These are phyloP conservation scores for Oxytropis ochrocephala DNA, from an alignment of 306 rosid genomes.

Conservation along the genomic window DNA sequence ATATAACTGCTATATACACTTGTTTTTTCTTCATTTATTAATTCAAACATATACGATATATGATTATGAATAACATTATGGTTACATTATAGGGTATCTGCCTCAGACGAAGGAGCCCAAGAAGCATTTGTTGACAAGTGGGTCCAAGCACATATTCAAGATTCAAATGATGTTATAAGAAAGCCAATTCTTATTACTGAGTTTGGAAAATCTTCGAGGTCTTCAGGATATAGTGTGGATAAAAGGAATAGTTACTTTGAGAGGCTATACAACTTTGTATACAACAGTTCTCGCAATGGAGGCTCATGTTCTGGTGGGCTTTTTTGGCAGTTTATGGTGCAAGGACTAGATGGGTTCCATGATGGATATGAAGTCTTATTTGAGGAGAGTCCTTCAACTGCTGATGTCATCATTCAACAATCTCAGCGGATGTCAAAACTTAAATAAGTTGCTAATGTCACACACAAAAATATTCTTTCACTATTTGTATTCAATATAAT, in stretches of 20 bases:
- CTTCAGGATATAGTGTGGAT: neutral
- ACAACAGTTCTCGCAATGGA: neutral
- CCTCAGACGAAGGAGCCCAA: constrained; percentile 9
- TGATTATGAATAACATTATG: neutral
- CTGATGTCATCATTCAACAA: constrained; percentile 18
- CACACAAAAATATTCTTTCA: neutral
- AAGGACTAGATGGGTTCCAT: neutral
- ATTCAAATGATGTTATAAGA: neutral
- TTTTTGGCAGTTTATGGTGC: constrained; percentile 32
- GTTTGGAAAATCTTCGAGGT: constrained; percentile 36
- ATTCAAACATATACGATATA: too few relatives aligned
- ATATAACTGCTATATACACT: too few relatives aligned
- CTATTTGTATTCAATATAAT: neutral
- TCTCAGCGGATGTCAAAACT: constrained; percentile 8
- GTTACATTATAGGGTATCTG: neutral
- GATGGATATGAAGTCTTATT: constrained; percentile 30
- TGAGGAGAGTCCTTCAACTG: constrained; percentile 23
- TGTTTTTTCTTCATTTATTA: too few relatives aligned
- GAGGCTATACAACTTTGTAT: neutral
- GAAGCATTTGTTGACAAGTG: constrained; percentile 25
- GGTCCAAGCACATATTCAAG: constrained; percentile 21
- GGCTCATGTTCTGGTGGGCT: constrained; percentile 26
- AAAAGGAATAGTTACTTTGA: constrained; percentile 24
- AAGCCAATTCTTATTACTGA: constrained; percentile 27
- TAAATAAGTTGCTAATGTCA: neutral